These are phyloP conservation scores for Lasiosphaeris hirsuta DNA, from an alignment of 495 filamentous ascomycete species.

Conservation along the genomic window DNA sequence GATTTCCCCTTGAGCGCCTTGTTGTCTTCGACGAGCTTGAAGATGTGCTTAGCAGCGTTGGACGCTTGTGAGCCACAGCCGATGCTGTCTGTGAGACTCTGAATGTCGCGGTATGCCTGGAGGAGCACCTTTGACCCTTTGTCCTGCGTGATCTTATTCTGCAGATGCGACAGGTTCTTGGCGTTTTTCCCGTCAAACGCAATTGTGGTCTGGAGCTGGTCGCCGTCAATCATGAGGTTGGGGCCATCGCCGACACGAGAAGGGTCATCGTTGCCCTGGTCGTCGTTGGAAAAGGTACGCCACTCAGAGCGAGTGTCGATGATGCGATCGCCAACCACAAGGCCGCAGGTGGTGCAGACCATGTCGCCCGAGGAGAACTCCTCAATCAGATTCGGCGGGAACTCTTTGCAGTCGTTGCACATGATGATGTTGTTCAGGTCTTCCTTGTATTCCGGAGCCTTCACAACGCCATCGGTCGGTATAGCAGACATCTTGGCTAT, in stretches of 20 bases:
- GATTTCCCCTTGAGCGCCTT: conserved; percentile 95
- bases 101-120: conserved; percentile 85
- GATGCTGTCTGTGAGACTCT: conserved; percentile 79
- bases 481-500: conserved; percentile 16
- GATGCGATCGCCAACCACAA: conserved; percentile 87
- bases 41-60: conserved; percentile 88
- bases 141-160: conserved; percentile 80
- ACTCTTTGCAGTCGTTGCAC: conserved; percentile 86
- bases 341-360: conserved; percentile 84
- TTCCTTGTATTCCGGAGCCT: conserved; percentile 34
- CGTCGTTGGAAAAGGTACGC: conserved; percentile 97
- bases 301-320: conserved; percentile 96
- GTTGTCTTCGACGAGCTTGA: conserved; percentile 86
- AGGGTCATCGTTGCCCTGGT: conserved; percentile 89
- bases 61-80: conserved; percentile 74
- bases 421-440: conserved; percentile 81
- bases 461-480: background rate
- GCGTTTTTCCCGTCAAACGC: conserved; percentile 68
- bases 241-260: conserved; percentile 93
- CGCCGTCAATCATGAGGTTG: conserved; percentile 83
- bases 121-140: conserved; percentile 78
- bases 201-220: conserved; percentile 88
- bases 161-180: conserved; percentile 77
- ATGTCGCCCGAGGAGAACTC: conserved; percentile 90
- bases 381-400: conserved; percentile 86